These are phyloP conservation scores for Lasiodiplodia sp. DNA, from an alignment of 2,329 filamentous ascomycete species.

Conservation along the genomic window DNA sequence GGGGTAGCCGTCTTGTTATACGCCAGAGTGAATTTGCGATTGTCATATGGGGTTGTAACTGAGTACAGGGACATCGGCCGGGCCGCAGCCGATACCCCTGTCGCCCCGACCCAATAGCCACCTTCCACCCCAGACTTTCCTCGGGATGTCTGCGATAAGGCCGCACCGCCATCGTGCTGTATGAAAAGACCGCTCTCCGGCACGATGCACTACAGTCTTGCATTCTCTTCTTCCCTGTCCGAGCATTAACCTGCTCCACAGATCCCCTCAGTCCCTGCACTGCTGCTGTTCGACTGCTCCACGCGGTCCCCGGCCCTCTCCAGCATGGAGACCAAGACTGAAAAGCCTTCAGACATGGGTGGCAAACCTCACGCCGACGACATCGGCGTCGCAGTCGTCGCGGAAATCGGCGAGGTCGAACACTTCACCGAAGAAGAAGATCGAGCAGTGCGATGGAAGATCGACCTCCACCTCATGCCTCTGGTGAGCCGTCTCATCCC, in stretches of 20 bases:
- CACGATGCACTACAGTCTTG: too few relatives aligned
- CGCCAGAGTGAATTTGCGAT: not conserved
- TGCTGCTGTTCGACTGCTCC: not conserved
- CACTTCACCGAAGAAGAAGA: constrained; percentile 60
- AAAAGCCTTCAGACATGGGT: not conserved
- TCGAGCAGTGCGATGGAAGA: constrained; percentile 55
- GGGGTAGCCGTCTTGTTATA: constrained; percentile 9
- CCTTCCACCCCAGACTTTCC: not conserved
- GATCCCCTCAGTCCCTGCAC: not conserved
- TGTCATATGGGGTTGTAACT: constrained; percentile 15
- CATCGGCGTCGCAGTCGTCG: constrained; percentile 4
- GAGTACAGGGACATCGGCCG: constrained; percentile 8
- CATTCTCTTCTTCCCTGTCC: not conserved
- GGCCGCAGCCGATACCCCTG: constrained; percentile 19
- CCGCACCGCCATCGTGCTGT: not conserved
- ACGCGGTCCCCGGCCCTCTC: not conserved
- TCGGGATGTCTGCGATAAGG: constrained; percentile 13
- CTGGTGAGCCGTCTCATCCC: not conserved
- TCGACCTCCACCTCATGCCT: constrained; percentile 49
- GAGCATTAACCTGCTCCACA: not conserved
- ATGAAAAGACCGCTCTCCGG: not conserved
- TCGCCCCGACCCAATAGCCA: not conserved
- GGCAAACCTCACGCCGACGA: not conserved
- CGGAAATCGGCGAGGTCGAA: constrained; percentile 5
- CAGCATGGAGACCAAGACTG: constrained; percentile 1